Evolutionary conservation across 2,329 filamentous ascomycete species (phyloP), one percentile per base, ranked within the genome.

Genomic region (Botrytis fragariae): DNA sequence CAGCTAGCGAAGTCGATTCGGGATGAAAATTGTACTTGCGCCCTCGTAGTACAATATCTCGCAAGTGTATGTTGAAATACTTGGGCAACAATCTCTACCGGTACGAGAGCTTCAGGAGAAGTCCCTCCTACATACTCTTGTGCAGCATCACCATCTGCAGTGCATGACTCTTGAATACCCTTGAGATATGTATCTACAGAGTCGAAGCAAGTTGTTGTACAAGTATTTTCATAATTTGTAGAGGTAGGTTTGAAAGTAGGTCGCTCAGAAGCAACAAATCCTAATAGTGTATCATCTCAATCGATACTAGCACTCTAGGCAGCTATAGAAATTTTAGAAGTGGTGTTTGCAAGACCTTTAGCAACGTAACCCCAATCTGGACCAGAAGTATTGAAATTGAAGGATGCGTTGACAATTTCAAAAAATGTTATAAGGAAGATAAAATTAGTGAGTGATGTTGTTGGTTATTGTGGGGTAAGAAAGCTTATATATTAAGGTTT

Each of bases 291-390:
- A 68, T 75, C 61, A 61, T 81, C 79, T 67, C 80, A 82, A 69
- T 81, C 71, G 61, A 81, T 80, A 54, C 57, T 74, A 39, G 78
- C 76, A 65, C 77, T 77, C 72, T 81, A 81, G 7, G 80, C 80
- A 29, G 77, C 76, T 63, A 79, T 80, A 63, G 79, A 82, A 29
- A 76, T 74, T 44, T 78, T 72, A 20, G 79, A 81, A 2, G 80
- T 82, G 14, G 77, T 79, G 57, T 75, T 74, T 48, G 78, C 79
- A 5, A 81, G 65, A 72, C 80, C 79, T 64, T 79, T 80, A 72
- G 77, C 74, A 72, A 77, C 77, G 60, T 80, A 81, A 73, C 79
- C 77, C 79, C 79, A 68, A 68, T 79, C 80, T 44, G 76, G 78
- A 37, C 79, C 79, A 69, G 76, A 74, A 42, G 73, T 77, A 72